Conservation (phyloP, 495 filamentous ascomycete genomes). For the Apodospora peruviana region DNA sequence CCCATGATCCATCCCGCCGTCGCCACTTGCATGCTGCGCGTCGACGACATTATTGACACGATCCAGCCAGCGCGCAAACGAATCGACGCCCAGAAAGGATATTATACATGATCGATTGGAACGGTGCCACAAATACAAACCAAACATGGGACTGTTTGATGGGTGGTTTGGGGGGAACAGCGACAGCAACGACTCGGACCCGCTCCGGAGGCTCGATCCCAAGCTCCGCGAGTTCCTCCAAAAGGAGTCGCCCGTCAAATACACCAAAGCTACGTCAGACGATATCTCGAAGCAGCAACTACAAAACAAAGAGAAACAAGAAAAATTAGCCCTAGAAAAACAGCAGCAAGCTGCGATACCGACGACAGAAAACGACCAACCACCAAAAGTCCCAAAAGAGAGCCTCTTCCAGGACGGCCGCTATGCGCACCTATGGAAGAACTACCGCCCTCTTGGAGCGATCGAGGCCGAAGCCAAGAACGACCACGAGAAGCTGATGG, state of each 20-base stretch:
- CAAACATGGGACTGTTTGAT: slow-evolving; percentile 71
- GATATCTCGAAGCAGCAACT: slow-evolving; percentile 11
- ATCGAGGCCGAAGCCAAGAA: slow-evolving; percentile 60
- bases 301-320: slow-evolving; percentile 4
- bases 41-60: neutral
- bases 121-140: too few relatives aligned
- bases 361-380: neutral
- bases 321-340: slow-evolving; percentile 1
- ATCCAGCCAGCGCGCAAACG: neutral
- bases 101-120: too few relatives aligned
- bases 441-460: slow-evolving; percentile 62
- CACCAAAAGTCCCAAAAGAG: slow-evolving; percentile 23
- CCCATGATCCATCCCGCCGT: too few relatives aligned
- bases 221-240: slow-evolving; percentile 78
- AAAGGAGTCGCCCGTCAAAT: slow-evolving; percentile 74
- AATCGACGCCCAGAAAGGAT: neutral
- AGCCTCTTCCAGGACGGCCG: slow-evolving; percentile 67
- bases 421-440: slow-evolving; percentile 91
- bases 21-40: neutral
- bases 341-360: neutral
- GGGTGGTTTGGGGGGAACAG: slow-evolving; percentile 30
- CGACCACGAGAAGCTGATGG: slow-evolving; percentile 65
- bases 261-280: slow-evolving; percentile 44
- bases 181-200: slow-evolving; percentile 47
- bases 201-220: slow-evolving; percentile 78